Evolutionary conservation across 305 asterid species (phyloP).

Genomic region (Fraxinus paxiana): DNA sequence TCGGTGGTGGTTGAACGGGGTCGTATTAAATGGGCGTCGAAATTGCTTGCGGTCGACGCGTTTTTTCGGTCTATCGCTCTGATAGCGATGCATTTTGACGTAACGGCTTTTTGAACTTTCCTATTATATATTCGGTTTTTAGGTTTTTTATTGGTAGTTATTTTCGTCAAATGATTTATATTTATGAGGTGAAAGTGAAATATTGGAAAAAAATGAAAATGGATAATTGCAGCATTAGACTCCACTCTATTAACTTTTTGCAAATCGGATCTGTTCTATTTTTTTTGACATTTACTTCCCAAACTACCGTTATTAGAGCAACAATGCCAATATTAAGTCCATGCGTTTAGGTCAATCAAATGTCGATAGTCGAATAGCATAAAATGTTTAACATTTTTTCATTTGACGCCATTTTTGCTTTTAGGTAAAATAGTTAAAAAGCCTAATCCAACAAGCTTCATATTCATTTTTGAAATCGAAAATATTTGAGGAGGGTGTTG

Average conservation of each 20-base stretch:
- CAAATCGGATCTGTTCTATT: background rate
- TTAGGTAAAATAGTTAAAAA: too few relatives aligned
- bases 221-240: background rate
- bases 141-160: background rate
- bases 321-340: background rate
- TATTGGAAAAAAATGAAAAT: background rate
- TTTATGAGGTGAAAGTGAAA: background rate
- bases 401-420: background rate
- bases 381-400: background rate
- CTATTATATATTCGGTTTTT: background rate
- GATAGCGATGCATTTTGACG: background rate
- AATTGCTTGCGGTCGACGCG: background rate
- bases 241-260: background rate
- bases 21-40: slow-evolving; percentile 9
- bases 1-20: slow-evolving; percentile 27
- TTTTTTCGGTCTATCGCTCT: background rate
- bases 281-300: background rate
- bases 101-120: background rate
- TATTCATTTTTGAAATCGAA: background rate
- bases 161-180: background rate
- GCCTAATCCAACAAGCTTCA: background rate
- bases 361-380: background rate
- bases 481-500: background rate
- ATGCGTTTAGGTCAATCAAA: background rate
- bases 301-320: background rate